A percentile compares a stretch with the other conserved stretches of the same genome.
Evolutionary conservation across 2,329 filamentous ascomycete species (phyloP).

Genomic region (Colletotrichum karsti): DNA sequence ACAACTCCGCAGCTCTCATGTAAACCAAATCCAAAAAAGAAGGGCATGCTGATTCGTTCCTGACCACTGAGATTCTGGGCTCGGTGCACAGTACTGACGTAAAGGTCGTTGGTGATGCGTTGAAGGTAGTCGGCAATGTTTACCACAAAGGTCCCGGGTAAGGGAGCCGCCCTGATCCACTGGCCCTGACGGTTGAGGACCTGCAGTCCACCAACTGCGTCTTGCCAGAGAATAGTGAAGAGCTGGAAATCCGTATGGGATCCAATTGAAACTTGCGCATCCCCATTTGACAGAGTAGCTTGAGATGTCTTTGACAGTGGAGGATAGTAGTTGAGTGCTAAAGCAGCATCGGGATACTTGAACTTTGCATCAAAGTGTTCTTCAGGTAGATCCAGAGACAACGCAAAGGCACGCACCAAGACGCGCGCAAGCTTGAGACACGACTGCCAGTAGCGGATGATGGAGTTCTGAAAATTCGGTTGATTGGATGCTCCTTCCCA

Average conservation of each 20-base stretch:
- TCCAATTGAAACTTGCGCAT: conserved; percentile 48
- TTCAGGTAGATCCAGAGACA: conserved; percentile 62
- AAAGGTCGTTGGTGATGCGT: conserved; percentile 58
- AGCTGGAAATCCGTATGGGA: conserved; percentile 63
- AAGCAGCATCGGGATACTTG: conserved; percentile 56
- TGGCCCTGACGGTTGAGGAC: conserved; percentile 47
- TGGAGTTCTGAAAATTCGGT: conserved; percentile 55
- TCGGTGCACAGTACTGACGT: conserved; percentile 57
- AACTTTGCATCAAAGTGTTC: conserved; percentile 63
- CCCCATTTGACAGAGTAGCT: background rate
- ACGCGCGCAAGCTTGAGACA: conserved; percentile 59
- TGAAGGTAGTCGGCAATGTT: conserved; percentile 61
- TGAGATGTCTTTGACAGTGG: conserved; percentile 13
- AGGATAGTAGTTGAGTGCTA: conserved; percentile 51
- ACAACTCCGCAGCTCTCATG: conserved; percentile 51
- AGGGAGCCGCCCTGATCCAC: conserved; percentile 51
- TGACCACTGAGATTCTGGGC: conserved; percentile 49
- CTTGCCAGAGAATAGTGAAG: conserved; percentile 58
- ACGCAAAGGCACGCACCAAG: conserved; percentile 60
- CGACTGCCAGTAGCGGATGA: conserved; percentile 55
- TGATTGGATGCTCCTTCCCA: conserved; percentile 60
- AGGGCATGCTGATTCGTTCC: conserved; percentile 53
- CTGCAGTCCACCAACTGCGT: conserved; percentile 50
- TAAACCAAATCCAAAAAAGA: conserved; percentile 53
- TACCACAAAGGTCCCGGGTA: conserved; percentile 55